Conservation (phyloP, 2,329 filamentous ascomycete genomes). For the Drechslerella coelobrocha region DNA sequence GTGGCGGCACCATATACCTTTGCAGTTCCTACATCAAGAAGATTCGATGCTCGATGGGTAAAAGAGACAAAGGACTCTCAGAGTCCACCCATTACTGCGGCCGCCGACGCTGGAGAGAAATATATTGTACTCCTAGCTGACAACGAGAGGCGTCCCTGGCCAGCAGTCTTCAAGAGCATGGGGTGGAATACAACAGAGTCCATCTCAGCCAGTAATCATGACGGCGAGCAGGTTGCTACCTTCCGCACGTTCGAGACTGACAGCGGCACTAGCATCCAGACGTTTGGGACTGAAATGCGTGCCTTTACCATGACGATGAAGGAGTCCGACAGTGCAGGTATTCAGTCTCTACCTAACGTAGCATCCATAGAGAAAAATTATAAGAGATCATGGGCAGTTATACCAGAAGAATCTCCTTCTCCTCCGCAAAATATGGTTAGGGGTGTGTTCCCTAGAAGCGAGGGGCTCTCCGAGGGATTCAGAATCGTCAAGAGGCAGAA, state of each 20-base stretch:
- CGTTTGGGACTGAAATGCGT: conserved; percentile 22
- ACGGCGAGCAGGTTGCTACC: conserved; percentile 53
- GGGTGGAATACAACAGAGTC: conserved; percentile 45
- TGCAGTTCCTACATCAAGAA: background rate
- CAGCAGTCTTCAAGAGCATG: conserved; percentile 52
- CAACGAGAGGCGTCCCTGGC: conserved; percentile 49
- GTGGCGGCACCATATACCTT: background rate
- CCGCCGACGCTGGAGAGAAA: conserved; percentile 12
- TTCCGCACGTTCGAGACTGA: conserved; percentile 40
- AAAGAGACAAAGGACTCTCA: background rate
- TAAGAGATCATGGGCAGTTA: conserved; percentile 4
- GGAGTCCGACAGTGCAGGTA: conserved; percentile 1
- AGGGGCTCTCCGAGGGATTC: background rate
- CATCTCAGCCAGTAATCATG: background rate
- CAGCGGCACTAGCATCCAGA: conserved; percentile 28
- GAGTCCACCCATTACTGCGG: background rate
- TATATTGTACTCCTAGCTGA: conserved; percentile 52
- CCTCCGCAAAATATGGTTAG: conserved; percentile 28
- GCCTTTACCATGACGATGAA: conserved; percentile 51
- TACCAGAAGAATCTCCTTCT: conserved; percentile 30
- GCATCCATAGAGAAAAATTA: conserved; percentile 21
- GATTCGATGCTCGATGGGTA: conserved; percentile 5
- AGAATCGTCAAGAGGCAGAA: background rate
- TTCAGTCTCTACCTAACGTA: conserved; percentile 7
- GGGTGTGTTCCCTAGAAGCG: conserved; percentile 15